Evolutionary conservation across 2,329 filamentous ascomycete genomes (phyloP).

Genomic region (Pyricularia grisea): DNA sequence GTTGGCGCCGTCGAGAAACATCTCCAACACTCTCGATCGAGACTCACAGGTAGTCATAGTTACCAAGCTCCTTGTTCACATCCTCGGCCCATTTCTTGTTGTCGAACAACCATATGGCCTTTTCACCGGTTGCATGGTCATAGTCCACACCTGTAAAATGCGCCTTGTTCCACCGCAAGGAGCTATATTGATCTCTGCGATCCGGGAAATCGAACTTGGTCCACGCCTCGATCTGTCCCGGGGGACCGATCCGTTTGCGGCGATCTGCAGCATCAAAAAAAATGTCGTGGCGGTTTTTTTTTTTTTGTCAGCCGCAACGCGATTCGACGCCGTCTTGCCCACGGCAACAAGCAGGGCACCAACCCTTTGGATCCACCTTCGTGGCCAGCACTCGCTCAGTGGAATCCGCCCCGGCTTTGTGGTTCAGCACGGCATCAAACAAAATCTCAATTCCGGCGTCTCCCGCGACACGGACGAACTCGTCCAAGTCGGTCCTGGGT

Average conservation of each 20-base stretch:
- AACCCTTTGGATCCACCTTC: slow-evolving; percentile 42
- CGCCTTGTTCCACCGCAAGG: slow-evolving; percentile 54
- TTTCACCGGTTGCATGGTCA: slow-evolving; percentile 33
- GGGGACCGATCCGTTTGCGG: slow-evolving; percentile 21
- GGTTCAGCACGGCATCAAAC: slow-evolving; percentile 65
- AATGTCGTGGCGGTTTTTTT: too few species aligned
- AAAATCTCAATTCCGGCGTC: slow-evolving; percentile 49
- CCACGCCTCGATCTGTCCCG: slow-evolving; percentile 57
- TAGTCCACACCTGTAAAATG: slow-evolving; percentile 64
- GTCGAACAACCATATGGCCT: slow-evolving; percentile 54
- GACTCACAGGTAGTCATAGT: slow-evolving; percentile 37
- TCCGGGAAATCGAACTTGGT: slow-evolving; percentile 57
- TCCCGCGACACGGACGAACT: slow-evolving; percentile 27
- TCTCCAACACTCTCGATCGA: too few species aligned
- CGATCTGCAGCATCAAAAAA: slow-evolving; percentile 31
- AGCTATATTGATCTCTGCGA: slow-evolving; percentile 48
- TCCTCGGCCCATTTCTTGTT: slow-evolving; percentile 56
- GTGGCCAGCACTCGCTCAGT: slow-evolving; percentile 50
- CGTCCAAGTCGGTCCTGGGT: slow-evolving; percentile 47
- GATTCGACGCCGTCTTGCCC: too few species aligned
- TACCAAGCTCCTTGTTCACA: slow-evolving; percentile 47
- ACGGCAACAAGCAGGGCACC: slow-evolving; percentile 13
- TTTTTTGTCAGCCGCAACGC: too few species aligned
- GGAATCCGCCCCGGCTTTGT: slow-evolving; percentile 59
- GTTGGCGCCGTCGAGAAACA: too few species aligned